Conservation (phyloP, 2,329 filamentous ascomycete genomes). For the Diaporthe vexans region DNA sequence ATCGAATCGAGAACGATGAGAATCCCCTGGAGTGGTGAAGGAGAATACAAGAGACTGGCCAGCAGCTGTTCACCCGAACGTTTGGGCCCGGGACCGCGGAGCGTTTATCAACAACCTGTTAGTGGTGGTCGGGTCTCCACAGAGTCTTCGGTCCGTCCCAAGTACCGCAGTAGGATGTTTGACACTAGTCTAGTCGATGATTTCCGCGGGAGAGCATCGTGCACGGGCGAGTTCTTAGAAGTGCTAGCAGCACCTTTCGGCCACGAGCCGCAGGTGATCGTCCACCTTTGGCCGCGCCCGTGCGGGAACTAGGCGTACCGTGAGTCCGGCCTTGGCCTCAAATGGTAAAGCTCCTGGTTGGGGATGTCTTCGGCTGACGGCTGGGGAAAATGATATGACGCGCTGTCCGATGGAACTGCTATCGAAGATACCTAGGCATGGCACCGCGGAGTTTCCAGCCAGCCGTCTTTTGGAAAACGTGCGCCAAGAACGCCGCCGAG, state of each 20-base stretch:
- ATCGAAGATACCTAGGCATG: not conserved
- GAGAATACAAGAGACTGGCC: not conserved
- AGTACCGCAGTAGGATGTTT: constrained; percentile 2
- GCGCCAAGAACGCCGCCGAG: not conserved
- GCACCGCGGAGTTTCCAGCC: not conserved
- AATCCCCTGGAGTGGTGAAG: not conserved
- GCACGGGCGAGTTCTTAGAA: not conserved
- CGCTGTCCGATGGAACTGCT: not conserved
- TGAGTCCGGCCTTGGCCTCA: not conserved
- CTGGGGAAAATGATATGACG: not conserved
- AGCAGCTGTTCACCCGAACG: not conserved
- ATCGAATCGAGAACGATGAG: not conserved
- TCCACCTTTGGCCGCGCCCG: constrained; percentile 4
- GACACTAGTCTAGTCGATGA: constrained; percentile 14
- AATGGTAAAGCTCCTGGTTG: not conserved
- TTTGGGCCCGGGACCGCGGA: not conserved
- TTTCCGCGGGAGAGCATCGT: not conserved
- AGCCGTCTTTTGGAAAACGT: not conserved
- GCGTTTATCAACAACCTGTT: not conserved
- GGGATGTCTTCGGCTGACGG: not conserved
- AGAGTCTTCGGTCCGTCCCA: constrained; percentile 20
- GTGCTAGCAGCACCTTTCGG: not conserved
- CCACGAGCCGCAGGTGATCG: constrained; percentile 9
- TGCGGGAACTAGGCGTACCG: constrained; percentile 6
- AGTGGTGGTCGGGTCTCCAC: not conserved